These are phyloP conservation scores for Monilinia polystroma DNA, from an alignment of 2,329 filamentous ascomycete genomes.

Conservation along the genomic window DNA sequence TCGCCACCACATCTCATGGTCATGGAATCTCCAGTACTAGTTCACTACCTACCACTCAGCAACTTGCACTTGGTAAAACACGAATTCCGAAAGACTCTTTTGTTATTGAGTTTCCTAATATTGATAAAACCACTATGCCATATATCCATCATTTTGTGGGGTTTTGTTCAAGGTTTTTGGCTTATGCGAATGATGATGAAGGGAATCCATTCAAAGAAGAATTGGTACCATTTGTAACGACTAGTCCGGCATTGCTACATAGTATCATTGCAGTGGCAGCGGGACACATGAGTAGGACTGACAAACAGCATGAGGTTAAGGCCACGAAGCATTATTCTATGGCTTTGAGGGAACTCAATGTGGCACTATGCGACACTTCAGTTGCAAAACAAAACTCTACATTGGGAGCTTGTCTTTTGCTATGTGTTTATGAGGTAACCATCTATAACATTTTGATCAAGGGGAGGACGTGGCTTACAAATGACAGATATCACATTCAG, in stretches of 20 bases:
- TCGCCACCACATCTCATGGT: constrained; percentile 21
- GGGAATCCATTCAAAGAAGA: constrained; percentile 38
- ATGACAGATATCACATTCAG: constrained; percentile 36
- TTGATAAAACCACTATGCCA: constrained; percentile 34
- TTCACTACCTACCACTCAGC: constrained; percentile 20
- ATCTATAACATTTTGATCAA: neutral
- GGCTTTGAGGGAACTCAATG: constrained; percentile 35
- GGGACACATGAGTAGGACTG: constrained; percentile 35
- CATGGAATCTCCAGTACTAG: constrained; percentile 15
- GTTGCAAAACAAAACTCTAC: constrained; percentile 35
- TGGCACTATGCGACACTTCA: constrained; percentile 32
- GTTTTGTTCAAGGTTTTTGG: constrained; percentile 37
- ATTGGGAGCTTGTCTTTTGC: constrained; percentile 36
- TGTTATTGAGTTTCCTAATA: constrained; percentile 37
- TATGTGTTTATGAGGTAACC: constrained; percentile 39
- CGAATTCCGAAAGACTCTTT: constrained; percentile 35
- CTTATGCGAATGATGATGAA: constrained; percentile 38
- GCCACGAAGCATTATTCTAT: constrained; percentile 36
- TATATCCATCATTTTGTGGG: constrained; percentile 40
- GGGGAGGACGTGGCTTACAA: constrained; percentile 16
- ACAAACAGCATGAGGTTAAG: constrained; percentile 33
- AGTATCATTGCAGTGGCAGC: constrained; percentile 39
- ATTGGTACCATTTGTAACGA: constrained; percentile 34
- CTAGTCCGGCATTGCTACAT: constrained; percentile 36
- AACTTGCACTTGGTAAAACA: constrained; percentile 19